These are phyloP conservation scores for Trichoderma lentiforme DNA, from an alignment of 2,329 filamentous ascomycete genomes.

Conservation along the genomic window DNA sequence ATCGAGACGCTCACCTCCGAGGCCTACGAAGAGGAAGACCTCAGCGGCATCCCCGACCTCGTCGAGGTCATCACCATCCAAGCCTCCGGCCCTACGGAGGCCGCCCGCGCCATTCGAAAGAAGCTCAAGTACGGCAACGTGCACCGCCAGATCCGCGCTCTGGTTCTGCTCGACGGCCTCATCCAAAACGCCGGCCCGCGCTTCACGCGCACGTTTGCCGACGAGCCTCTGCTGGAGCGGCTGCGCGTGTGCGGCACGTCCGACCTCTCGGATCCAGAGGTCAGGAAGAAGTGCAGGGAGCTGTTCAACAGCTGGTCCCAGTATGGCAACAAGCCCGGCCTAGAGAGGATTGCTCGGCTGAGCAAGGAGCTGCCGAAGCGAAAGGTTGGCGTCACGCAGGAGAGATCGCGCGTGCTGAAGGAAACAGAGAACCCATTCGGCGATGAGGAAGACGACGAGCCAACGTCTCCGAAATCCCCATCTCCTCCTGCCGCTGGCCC, in stretches of 20 bases:
- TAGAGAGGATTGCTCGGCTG: slow-evolving; percentile 74
- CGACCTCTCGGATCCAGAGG: slow-evolving; percentile 75
- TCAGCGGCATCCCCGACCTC: slow-evolving; percentile 87
- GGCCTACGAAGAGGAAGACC: slow-evolving; percentile 83
- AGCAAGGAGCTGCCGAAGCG: slow-evolving; percentile 65
- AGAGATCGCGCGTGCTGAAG: slow-evolving; percentile 76
- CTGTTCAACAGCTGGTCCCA: slow-evolving; percentile 87
- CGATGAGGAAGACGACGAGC: slow-evolving; percentile 60
- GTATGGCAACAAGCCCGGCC: slow-evolving; percentile 76
- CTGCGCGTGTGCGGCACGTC: slow-evolving; percentile 85
- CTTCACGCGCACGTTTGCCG: slow-evolving; percentile 83
- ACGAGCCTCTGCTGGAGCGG: slow-evolving; percentile 88
- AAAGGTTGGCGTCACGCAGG: slow-evolving; percentile 71
- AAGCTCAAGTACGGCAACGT: slow-evolving; percentile 97
- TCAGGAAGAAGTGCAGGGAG: slow-evolving; percentile 83
- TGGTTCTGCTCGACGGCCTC: slow-evolving; percentile 85
- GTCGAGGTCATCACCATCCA: slow-evolving; percentile 93
- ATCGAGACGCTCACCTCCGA: slow-evolving; percentile 89
- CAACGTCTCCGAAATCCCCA: slow-evolving; percentile 29
- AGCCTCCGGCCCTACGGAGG: slow-evolving; percentile 79
- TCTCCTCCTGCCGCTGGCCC: slow-evolving; percentile 25
- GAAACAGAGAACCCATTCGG: slow-evolving; percentile 75
- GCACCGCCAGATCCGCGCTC: slow-evolving; percentile 86
- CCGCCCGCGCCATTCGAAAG: slow-evolving; percentile 88
- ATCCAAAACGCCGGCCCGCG: slow-evolving; percentile 89